Conservation (phyloP, 352 stramenopile genomes). For the Pythium periplocum region DNA sequence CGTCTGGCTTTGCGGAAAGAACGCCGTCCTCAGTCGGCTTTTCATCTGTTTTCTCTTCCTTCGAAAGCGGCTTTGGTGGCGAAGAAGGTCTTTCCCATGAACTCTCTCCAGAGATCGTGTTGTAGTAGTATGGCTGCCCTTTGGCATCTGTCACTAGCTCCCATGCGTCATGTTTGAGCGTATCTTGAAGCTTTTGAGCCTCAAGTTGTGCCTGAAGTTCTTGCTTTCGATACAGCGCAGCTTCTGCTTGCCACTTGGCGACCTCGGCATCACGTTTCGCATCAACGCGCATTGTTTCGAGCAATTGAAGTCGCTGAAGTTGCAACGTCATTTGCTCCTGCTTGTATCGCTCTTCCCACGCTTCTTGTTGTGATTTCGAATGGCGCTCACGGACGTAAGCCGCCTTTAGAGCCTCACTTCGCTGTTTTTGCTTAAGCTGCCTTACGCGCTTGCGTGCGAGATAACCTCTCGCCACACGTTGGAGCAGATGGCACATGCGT, state of each 20-base stretch:
- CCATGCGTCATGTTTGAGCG: constrained; percentile 20
- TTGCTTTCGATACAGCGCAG: constrained; percentile 35
- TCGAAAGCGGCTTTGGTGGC: background rate
- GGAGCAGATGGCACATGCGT: constrained; percentile 26
- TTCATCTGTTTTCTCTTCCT: constrained; percentile 6
- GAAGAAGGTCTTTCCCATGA: constrained; percentile 37
- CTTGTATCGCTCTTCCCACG: constrained; percentile 53
- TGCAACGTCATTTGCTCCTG: constrained; percentile 55
- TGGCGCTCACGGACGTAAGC: constrained; percentile 54
- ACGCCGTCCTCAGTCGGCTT: background rate
- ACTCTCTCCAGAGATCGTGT: constrained; percentile 38
- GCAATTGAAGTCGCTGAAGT: constrained; percentile 31
- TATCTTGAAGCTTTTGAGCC: constrained; percentile 15
- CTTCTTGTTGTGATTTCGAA: constrained; percentile 43
- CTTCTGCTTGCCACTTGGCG: constrained; percentile 44
- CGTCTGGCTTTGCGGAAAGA: background rate
- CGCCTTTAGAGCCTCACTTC: constrained; percentile 40
- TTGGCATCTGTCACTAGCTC: constrained; percentile 29
- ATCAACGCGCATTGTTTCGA: constrained; percentile 43
- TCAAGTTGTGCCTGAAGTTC: constrained; percentile 34
- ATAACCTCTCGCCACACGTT: constrained; percentile 29
- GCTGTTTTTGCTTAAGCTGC: constrained; percentile 23
- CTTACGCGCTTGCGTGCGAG: constrained; percentile 28
- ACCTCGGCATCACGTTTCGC: constrained; percentile 59
- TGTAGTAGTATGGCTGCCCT: constrained; percentile 67